Conservation (phyloP, 1,284 basidiomycete genomes). For the Malassezia furfur region DNA sequence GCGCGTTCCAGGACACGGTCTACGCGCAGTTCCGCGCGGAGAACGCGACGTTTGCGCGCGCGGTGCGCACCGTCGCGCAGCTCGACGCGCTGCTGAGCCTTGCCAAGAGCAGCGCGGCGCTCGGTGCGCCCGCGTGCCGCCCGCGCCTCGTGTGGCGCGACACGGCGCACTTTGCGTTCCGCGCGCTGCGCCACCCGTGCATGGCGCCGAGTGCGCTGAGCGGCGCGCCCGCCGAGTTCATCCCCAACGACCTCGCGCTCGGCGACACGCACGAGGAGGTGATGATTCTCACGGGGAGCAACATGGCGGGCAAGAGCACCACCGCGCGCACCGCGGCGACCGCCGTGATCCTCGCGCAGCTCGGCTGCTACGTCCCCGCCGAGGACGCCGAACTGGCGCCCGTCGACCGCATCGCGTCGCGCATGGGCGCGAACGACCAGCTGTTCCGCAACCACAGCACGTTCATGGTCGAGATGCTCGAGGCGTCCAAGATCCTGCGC, state of each 20-base stretch:
- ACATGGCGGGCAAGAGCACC: constrained; percentile 58
- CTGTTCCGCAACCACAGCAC: constrained; percentile 46
- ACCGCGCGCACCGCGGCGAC: constrained; percentile 90
- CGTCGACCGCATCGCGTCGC: constrained; percentile 84
- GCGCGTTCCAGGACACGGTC: constrained; percentile 35
- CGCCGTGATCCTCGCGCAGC: constrained; percentile 88
- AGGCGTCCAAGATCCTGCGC: constrained; percentile 43
- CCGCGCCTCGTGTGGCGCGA: constrained; percentile 74
- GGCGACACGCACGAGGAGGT: constrained; percentile 70
- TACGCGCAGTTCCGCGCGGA: constrained; percentile 78
- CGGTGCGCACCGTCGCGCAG: constrained; percentile 61
- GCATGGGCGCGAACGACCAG: constrained; percentile 72
- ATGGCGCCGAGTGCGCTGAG: constrained; percentile 28
- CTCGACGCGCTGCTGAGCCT: constrained; percentile 89
- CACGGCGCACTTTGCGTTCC: constrained; percentile 68
- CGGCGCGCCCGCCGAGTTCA: constrained; percentile 59
- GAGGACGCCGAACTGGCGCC: constrained; percentile 70
- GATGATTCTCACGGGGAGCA: constrained; percentile 85
- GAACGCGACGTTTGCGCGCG: constrained; percentile 46
- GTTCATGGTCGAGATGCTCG: constrained; percentile 49
- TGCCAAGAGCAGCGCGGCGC: constrained; percentile 74
- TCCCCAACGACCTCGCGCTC: constrained; percentile 83
- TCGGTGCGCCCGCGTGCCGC: constrained; percentile 85
- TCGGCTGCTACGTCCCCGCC: constrained; percentile 96
- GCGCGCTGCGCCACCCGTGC: constrained; percentile 71